phyloP scores from a whole-genome alignment of 2,329 filamentous ascomycete species.

The Exserohilum turcica region DNA sequence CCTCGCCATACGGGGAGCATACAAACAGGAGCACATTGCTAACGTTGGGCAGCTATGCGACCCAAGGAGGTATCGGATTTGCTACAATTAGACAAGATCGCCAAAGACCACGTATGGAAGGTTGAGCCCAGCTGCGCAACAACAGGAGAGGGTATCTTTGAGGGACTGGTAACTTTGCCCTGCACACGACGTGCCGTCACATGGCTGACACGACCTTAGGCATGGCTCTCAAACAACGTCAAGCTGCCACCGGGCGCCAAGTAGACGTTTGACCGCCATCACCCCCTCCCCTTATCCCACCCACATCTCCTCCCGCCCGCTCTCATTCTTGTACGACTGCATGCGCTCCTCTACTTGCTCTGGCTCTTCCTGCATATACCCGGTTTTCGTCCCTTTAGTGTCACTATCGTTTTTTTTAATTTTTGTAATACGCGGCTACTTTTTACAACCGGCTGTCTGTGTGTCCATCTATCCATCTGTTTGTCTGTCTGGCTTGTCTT shows the following conservation, averaged over 20 bases:
- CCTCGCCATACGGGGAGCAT: not conserved
- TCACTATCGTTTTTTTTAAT: conserved; percentile 9
- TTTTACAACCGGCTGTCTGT: not conserved
- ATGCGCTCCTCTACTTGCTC: conserved; percentile 29
- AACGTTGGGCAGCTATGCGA: conserved; percentile 51
- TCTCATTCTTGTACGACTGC: conserved; percentile 35
- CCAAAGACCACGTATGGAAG: conserved; percentile 60
- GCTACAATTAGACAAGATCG: conserved; percentile 56
- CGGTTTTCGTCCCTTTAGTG: conserved; percentile 31
- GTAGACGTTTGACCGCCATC: conserved; percentile 22
- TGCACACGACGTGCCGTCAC: not conserved
- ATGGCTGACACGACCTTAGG: conserved; percentile 33
- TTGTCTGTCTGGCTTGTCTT: not conserved
- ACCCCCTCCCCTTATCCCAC: not conserved
- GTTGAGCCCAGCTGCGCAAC: conserved; percentile 60
- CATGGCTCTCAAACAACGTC: conserved; percentile 59
- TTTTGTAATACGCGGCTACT: conserved; percentile 4
- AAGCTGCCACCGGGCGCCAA: conserved; percentile 50
- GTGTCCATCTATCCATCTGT: too few species aligned
- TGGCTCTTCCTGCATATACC: conserved; percentile 47
- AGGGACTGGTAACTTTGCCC: conserved; percentile 50
- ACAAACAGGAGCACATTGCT: not conserved
- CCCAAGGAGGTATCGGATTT: conserved; percentile 57
- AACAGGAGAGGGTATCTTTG: conserved; percentile 59
- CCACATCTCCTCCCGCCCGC: not conserved